phyloP scores from a whole-genome alignment of 2,329 filamentous ascomycete genomes.

The Lachnellula cervina region DNA sequence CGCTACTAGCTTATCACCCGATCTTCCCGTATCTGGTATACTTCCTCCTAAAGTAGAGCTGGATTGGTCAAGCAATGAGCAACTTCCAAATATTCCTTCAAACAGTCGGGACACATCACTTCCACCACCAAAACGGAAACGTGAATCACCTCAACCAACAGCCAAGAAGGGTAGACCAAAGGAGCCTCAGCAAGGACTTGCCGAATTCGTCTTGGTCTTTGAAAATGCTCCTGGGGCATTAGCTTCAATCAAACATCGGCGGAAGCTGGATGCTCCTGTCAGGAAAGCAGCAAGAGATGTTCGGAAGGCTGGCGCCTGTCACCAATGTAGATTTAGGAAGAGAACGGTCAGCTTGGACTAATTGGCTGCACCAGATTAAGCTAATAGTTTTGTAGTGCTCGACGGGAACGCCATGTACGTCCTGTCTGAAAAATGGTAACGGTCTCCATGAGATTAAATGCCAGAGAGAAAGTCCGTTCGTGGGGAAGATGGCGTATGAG shows the following conservation, averaged over 20 bases:
- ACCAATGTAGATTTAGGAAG: conserved; percentile 28
- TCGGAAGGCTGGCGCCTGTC: conserved; percentile 26
- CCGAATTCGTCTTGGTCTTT: conserved; percentile 23
- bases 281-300: conserved; percentile 25
- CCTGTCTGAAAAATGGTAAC: conserved; percentile 22
- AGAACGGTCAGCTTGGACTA: conserved; percentile 18
- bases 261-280: conserved; percentile 22
- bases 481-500: conserved; percentile 18
- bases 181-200: conserved; percentile 5
- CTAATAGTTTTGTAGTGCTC: conserved; percentile 14
- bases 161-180: conserved; percentile 8
- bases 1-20: not conserved
- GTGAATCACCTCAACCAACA: conserved; percentile 9
- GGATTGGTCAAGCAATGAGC: conserved; percentile 12
- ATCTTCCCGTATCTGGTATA: not conserved
- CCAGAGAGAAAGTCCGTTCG: conserved; percentile 23
- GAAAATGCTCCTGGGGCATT: conserved; percentile 24
- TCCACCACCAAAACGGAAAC: conserved; percentile 13
- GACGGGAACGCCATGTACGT: conserved; percentile 23
- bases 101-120: not conserved
- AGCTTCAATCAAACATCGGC: conserved; percentile 18
- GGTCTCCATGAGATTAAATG: conserved; percentile 24
- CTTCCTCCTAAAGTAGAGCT: not conserved
- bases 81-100: not conserved
- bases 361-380: not conserved